These are phyloP conservation scores for Aureobasidium sp. DNA, from an alignment of 2,329 filamentous ascomycete species.

Conservation along the genomic window DNA sequence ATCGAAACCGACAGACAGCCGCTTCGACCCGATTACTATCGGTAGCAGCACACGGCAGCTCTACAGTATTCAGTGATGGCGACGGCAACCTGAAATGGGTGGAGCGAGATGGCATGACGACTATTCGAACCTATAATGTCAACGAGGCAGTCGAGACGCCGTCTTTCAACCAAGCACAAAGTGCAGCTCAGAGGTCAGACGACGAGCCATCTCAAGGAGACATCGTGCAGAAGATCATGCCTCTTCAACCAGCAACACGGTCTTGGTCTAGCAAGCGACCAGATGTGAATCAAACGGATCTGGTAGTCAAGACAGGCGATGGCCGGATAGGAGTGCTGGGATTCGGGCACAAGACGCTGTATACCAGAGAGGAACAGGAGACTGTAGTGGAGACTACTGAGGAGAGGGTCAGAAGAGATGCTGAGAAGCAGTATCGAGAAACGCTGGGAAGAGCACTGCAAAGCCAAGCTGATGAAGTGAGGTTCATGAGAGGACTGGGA, in stretches of 20 bases:
- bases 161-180: constrained; percentile 12
- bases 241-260: constrained; percentile 28
- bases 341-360: constrained; percentile 31
- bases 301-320: constrained; percentile 84
- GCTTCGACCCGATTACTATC: constrained; percentile 73
- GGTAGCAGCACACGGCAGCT: constrained; percentile 70
- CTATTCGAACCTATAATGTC: constrained; percentile 49
- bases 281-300: constrained; percentile 46
- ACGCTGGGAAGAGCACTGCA: constrained; percentile 68
- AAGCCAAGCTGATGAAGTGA: constrained; percentile 68
- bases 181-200: constrained; percentile 15
- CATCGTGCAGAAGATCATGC: constrained; percentile 70
- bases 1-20: constrained; percentile 76
- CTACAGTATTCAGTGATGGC: constrained; percentile 75
- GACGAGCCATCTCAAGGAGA: constrained; percentile 44
- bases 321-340: constrained; percentile 61
- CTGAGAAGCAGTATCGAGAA: constrained; percentile 54
- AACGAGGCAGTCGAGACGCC: constrained; percentile 30
- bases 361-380: constrained; percentile 31
- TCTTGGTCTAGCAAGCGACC: constrained; percentile 14
- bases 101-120: constrained; percentile 64
- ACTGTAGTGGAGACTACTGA: constrained; percentile 36
- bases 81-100: constrained; percentile 83
- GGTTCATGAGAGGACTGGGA: constrained; percentile 62
- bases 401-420: constrained; percentile 43